A percentile compares a stretch with the other conserved stretches of the same genome.
phyloP scores from a whole-genome alignment of 176 grass and related monocot species.

The bread wheat (Triticum aestivum) region IWGSC_CS_RefSeq_v2.1 NC_057797.1:9997030-9997529 shows the following conservation, averaged over 20 bases:
- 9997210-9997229: constrained; percentile 49
- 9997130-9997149: constrained; percentile 77
- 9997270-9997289: no score
- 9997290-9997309: background rate
- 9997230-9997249: background rate
- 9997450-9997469: no score
- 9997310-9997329: constrained; percentile 6
- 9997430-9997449: no score
- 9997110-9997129: constrained; percentile 87
- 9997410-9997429: no score
- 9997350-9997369: no score
- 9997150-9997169: constrained; percentile 71
- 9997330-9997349: background rate
- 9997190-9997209: constrained; percentile 84
- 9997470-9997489: no score
- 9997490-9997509: no score
- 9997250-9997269: no score
- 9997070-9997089: constrained; percentile 91
- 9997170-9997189: constrained; percentile 82
- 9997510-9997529: no score
- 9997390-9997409: no score
- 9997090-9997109: constrained; percentile 69
- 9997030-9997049: constrained; percentile 69
- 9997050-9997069: constrained; percentile 80
- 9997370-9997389: no score